Percentiles rank a stretch among this genome's conserved stretches.
These are phyloP conservation scores for Cicer pinnatifidum DNA, from an alignment of 306 rosid genomes.

Conservation along the genomic window DNA sequence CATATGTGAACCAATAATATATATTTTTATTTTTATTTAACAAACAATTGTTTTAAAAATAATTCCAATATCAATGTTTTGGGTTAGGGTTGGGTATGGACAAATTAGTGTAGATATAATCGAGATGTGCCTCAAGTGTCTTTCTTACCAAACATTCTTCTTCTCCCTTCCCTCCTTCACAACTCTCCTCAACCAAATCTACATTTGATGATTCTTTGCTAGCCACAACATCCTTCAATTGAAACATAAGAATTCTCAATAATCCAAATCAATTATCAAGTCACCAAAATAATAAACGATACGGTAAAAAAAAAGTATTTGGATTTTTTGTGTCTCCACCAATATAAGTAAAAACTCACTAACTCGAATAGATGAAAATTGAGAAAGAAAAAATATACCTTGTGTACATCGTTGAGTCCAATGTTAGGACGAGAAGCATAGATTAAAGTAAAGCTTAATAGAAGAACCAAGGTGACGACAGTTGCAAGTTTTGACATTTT, in stretches of 20 bases:
- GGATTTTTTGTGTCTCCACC: not conserved
- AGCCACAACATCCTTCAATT: constrained; percentile 42
- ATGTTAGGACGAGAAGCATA: constrained; percentile 50
- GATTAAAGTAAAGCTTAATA: constrained; percentile 55
- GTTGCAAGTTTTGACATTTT: constrained; percentile 56
- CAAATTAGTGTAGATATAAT: constrained; percentile 64
- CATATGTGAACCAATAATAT: not conserved
- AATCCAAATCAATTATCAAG: constrained; percentile 5
- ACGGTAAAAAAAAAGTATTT: not conserved
- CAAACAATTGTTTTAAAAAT: not conserved
- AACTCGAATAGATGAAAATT: not conserved
- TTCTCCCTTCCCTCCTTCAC: constrained; percentile 48
- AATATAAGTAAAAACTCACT: too few species aligned
- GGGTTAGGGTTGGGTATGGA: not conserved
- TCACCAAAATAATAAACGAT: not conserved
- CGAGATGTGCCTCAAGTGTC: constrained; percentile 65
- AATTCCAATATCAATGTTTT: not conserved
- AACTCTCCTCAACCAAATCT: constrained; percentile 51
- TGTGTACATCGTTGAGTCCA: not conserved
- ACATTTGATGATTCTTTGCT: not conserved
- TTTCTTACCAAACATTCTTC: constrained; percentile 75
- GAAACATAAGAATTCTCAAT: constrained; percentile 15
- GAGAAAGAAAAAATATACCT: constrained; percentile 37
- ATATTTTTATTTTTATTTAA: not conserved
- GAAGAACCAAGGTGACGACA: constrained; percentile 53